phyloP scores from a whole-genome alignment of 2,329 filamentous ascomycete species.

The Aureobasidium vineae region DNA sequence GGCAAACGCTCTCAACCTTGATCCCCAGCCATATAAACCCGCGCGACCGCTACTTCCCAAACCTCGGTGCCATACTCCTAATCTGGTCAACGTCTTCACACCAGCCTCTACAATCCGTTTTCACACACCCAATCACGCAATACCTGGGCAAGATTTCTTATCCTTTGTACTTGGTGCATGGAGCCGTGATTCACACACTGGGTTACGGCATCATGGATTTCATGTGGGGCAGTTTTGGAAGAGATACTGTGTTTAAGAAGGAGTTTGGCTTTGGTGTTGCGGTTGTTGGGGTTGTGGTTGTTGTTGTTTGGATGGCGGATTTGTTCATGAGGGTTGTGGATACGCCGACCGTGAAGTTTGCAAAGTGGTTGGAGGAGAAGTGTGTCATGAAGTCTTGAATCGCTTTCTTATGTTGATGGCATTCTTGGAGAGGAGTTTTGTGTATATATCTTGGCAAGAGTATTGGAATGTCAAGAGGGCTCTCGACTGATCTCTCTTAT shows the following conservation, averaged over 20 bases:
- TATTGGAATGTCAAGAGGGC: no score
- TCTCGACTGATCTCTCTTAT: no score
- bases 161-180: constrained; percentile 60
- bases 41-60: constrained; percentile 5
- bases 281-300: constrained; percentile 52
- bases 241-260: constrained; percentile 46
- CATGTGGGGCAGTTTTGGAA: constrained; percentile 39
- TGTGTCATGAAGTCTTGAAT: background rate
- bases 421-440: no score
- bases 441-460: no score
- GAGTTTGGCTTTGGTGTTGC: constrained; percentile 59
- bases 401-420: no score
- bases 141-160: constrained; percentile 61
- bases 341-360: constrained; percentile 56
- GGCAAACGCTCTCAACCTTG: background rate
- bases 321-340: constrained; percentile 58
- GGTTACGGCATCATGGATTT: constrained; percentile 46
- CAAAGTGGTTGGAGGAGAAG: constrained; percentile 53
- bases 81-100: constrained; percentile 41
- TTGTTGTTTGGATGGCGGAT: constrained; percentile 56
- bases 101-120: constrained; percentile 50
- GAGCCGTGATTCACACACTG: constrained; percentile 53
- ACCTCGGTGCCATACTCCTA: background rate
- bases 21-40: constrained; percentile 1
- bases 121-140: constrained; percentile 51